A percentile compares a stretch with the other conserved stretches of the same genome.
These are phyloP conservation scores for Bruguiera sexangula DNA, from an alignment of 345 rosid genomes.

Conservation along the genomic window DNA sequence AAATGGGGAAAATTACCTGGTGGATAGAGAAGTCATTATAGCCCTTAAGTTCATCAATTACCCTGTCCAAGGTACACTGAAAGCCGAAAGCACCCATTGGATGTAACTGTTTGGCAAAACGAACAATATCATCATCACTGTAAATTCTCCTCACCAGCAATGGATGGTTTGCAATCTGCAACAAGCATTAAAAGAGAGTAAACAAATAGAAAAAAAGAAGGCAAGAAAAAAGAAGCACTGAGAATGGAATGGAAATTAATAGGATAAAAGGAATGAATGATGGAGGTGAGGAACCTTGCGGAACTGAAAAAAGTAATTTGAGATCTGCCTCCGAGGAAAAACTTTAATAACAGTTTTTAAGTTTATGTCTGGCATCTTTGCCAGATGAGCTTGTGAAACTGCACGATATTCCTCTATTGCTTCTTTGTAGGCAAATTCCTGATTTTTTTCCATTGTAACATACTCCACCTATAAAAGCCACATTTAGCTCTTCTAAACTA, in stretches of 20 bases:
- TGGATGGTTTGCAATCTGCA: constrained; percentile 97
- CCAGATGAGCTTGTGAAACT: constrained; percentile 62
- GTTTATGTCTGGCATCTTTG: constrained; percentile 49
- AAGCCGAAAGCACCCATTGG: constrained; percentile 86
- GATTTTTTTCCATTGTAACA: constrained; percentile 71
- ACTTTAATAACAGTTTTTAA: constrained; percentile 42
- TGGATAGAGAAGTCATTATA: constrained; percentile 87
- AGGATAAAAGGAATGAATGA: background rate
- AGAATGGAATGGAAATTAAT: background rate
- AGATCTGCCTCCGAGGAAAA: constrained; percentile 83
- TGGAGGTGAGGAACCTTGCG: constrained; percentile 55
- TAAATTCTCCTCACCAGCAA: constrained; percentile 83
- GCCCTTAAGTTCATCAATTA: constrained; percentile 74
- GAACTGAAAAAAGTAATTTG: constrained; percentile 90
- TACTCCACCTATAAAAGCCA: constrained; percentile 69
- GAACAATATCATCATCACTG: constrained; percentile 66
- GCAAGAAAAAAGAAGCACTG: background rate
- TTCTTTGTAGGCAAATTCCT: constrained; percentile 76
- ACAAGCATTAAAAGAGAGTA: constrained; percentile 3
- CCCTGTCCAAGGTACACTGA: constrained; percentile 81
- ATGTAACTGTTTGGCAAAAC: constrained; percentile 69
- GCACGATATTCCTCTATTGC: constrained; percentile 91
- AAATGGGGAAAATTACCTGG: constrained; percentile 48
- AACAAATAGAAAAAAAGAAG: background rate
- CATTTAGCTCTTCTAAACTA: constrained; percentile 9